These are phyloP conservation scores for Aspergillus sp. DNA, from an alignment of 2,329 filamentous ascomycete genomes.

Conservation along the genomic window DNA sequence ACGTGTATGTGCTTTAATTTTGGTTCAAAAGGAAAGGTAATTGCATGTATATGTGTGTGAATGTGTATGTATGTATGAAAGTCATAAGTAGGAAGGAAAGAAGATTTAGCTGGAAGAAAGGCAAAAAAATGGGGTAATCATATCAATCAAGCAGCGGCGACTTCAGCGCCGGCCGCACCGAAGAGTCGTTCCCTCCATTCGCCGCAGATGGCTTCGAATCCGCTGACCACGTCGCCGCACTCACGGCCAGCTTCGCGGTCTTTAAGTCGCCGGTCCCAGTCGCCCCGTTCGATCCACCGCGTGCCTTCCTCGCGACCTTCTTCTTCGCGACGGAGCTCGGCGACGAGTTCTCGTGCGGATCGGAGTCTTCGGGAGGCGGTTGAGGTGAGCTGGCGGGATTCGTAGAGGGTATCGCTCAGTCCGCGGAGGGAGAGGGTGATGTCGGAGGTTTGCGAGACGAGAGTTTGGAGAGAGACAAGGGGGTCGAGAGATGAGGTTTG, in stretches of 20 bases:
- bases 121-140: neutral
- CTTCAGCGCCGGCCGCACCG: slow-evolving; percentile 37
- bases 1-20: neutral
- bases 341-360: slow-evolving; percentile 79
- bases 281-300: slow-evolving; percentile 74
- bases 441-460: slow-evolving; percentile 70
- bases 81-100: neutral
- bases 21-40: neutral
- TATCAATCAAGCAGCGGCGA: slow-evolving; percentile 30
- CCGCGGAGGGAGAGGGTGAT: slow-evolving; percentile 79
- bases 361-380: slow-evolving; percentile 77
- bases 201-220: slow-evolving; percentile 89
- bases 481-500: slow-evolving; percentile 39
- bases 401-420: slow-evolving; percentile 87
- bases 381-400: slow-evolving; percentile 84
- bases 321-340: slow-evolving; percentile 79
- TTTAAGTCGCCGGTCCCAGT: slow-evolving; percentile 76
- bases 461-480: slow-evolving; percentile 64
- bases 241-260: slow-evolving; percentile 79
- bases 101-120: neutral
- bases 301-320: slow-evolving; percentile 81
- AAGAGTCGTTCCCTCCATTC: slow-evolving; percentile 76
- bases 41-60: neutral
- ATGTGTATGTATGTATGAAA: neutral
- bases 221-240: slow-evolving; percentile 83